A percentile compares a stretch with the other conserved stretches of the same genome.
Evolutionary conservation across 2,329 filamentous ascomycete genomes (phyloP).

Genomic region (Claviceps humidiphila): DNA sequence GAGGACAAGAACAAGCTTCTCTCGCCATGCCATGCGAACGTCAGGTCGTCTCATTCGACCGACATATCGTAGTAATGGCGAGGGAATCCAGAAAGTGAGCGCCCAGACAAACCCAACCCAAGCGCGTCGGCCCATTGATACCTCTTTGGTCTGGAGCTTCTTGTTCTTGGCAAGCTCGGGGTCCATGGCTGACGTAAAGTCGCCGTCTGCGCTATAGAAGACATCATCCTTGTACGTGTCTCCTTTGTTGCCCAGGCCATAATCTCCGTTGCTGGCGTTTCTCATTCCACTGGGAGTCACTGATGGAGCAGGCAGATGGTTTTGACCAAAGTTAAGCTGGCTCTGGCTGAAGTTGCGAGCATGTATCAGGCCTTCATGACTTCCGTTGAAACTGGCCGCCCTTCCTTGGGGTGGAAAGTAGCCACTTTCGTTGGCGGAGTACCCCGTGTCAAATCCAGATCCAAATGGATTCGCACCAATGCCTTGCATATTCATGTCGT

Average conservation of each 20-base stretch:
- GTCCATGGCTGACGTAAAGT: conserved; percentile 58
- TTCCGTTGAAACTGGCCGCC: conserved; percentile 49
- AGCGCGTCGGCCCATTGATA: conserved; percentile 49
- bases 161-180: conserved; percentile 66
- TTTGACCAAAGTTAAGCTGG: conserved; percentile 35
- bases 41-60: conserved; percentile 96
- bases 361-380: conserved; percentile 58
- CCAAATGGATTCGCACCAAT: conserved; percentile 33
- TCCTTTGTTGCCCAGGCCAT: conserved; percentile 77
- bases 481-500: conserved; percentile 13
- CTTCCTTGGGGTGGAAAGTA: conserved; percentile 57
- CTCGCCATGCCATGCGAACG: conserved; percentile 92
- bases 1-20: conserved; percentile 75
- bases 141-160: conserved; percentile 56
- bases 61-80: conserved; percentile 61
- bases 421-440: conserved; percentile 51
- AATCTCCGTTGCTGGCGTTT: conserved; percentile 58
- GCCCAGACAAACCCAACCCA: conserved; percentile 81
- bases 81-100: conserved; percentile 90
- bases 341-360: conserved; percentile 43
- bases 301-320: conserved; percentile 38
- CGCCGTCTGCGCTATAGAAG: conserved; percentile 60
- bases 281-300: conserved; percentile 45
- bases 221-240: conserved; percentile 62
- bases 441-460: conserved; percentile 52